phyloP scores from a whole-genome alignment of 1,284 basidiomycete genomes.

The Omphalotus olearius region DNA sequence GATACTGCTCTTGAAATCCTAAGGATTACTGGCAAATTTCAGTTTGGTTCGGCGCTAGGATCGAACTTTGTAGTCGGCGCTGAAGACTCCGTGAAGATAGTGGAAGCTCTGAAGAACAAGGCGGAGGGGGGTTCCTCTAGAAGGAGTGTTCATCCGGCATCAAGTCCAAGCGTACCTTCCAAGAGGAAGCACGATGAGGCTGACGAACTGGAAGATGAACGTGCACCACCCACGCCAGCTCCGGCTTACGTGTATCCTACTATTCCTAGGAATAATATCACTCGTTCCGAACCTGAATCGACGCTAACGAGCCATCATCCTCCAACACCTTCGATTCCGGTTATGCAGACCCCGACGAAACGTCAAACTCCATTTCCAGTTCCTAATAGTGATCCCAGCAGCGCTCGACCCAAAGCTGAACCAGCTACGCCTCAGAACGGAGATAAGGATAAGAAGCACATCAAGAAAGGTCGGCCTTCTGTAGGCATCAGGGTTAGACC shows the following conservation, averaged over 20 bases:
- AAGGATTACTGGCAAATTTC: slow-evolving; percentile 14
- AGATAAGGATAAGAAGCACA: slow-evolving; percentile 11
- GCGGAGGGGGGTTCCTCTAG: slow-evolving; percentile 29
- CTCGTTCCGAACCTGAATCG: not conserved
- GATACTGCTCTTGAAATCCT: slow-evolving; percentile 47
- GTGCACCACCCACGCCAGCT: not conserved
- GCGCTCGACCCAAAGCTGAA: slow-evolving; percentile 1
- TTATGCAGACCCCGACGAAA: slow-evolving; percentile 11
- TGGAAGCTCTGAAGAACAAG: slow-evolving; percentile 46
- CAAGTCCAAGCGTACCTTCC: slow-evolving; percentile 25
- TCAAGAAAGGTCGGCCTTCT: slow-evolving; percentile 7
- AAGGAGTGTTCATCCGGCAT: slow-evolving; percentile 18
- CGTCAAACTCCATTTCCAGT: slow-evolving; percentile 8
- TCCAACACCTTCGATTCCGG: slow-evolving; percentile 1
- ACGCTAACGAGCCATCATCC: not conserved
- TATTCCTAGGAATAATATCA: not conserved
- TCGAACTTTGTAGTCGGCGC: slow-evolving; percentile 20
- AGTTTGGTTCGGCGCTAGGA: slow-evolving; percentile 9
- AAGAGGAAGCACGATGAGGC: slow-evolving; percentile 54
- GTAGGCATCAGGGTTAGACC: slow-evolving; percentile 10
- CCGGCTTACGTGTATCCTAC: slow-evolving; percentile 14
- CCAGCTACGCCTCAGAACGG: not conserved
- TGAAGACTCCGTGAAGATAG: slow-evolving; percentile 38
- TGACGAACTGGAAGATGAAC: slow-evolving; percentile 21
- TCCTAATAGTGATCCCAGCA: not conserved